Conservation (phyloP, 768 basidiomycete species). For the Trametes cubensis region DNA sequence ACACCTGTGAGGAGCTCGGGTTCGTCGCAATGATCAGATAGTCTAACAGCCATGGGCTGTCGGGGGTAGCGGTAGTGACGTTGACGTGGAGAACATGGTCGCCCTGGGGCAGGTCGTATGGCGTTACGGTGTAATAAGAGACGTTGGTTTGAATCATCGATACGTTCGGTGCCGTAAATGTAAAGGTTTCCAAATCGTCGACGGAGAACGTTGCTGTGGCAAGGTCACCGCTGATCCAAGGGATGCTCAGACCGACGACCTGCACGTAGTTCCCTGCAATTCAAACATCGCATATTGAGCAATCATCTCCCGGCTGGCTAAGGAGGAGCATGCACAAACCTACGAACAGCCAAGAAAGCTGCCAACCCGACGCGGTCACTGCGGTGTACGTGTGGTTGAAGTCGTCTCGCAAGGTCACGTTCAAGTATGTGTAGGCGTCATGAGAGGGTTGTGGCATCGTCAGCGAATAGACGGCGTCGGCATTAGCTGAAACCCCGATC, state of each 20-base stretch:
- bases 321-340: background rate
- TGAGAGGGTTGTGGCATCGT: too few relatives aligned
- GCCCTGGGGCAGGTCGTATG: background rate
- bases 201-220: background rate
- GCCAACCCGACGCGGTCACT: too few relatives aligned
- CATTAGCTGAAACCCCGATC: too few relatives aligned
- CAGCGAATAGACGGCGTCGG: too few relatives aligned
- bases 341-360: too few relatives aligned
- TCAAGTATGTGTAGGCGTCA: too few relatives aligned
- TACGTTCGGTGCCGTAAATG: too few relatives aligned
- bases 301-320: too few relatives aligned
- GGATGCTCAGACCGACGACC: background rate
- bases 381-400: too few relatives aligned
- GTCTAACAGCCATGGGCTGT: conserved; percentile 1
- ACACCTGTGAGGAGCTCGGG: background rate
- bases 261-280: background rate
- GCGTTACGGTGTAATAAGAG: background rate
- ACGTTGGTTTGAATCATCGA: background rate
- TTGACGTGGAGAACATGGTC: background rate
- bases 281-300: too few relatives aligned
- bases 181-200: background rate
- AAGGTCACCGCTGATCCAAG: background rate
- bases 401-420: too few relatives aligned
- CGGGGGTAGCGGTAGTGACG: background rate
- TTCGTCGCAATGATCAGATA: background rate